A percentile compares a stretch with the other conserved stretches of the same genome.
Conservation (phyloP, 1,139 yeast species). For the Pichia norvegensis region DNA sequence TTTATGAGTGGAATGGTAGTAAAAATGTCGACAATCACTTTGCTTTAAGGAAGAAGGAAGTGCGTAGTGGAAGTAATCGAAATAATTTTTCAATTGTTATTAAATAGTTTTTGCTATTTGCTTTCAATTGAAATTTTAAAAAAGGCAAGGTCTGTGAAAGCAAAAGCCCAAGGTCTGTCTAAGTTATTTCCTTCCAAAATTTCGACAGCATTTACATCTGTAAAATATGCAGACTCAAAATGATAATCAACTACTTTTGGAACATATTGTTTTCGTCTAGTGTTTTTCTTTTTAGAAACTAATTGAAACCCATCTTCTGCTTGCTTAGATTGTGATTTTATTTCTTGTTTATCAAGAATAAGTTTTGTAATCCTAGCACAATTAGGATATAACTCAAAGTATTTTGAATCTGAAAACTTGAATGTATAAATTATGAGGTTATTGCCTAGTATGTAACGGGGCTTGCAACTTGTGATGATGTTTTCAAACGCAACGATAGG, state of each 20-base stretch:
- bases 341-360: background rate
- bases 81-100: slow-evolving; percentile 54
- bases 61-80: slow-evolving; percentile 45
- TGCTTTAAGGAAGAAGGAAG: slow-evolving; percentile 36
- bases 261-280: slow-evolving; percentile 28
- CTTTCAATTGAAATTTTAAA: slow-evolving; percentile 5
- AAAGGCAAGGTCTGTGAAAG: slow-evolving; percentile 23
- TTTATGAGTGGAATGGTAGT: slow-evolving; percentile 44
- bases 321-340: slow-evolving; percentile 6
- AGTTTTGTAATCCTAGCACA: slow-evolving; percentile 29
- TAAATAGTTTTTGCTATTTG: background rate
- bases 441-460: slow-evolving; percentile 37
- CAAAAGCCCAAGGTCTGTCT: slow-evolving; percentile 17
- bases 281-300: slow-evolving; percentile 26
- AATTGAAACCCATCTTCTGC: slow-evolving; percentile 28
- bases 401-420: slow-evolving; percentile 33
- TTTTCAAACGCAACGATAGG: slow-evolving; percentile 38
- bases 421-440: slow-evolving; percentile 40
- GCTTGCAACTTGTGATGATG: slow-evolving; percentile 29
- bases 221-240: slow-evolving; percentile 30
- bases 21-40: slow-evolving; percentile 8
- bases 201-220: slow-evolving; percentile 4
- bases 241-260: slow-evolving; percentile 29
- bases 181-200: slow-evolving; percentile 12
- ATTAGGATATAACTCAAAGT: slow-evolving; percentile 33